A percentile compares a stretch with the other conserved stretches of the same genome.
These are phyloP conservation scores for Cryptosporidium parvum DNA, from an alignment of 169 alveolate genomes.

Conservation along the genomic window DNA sequence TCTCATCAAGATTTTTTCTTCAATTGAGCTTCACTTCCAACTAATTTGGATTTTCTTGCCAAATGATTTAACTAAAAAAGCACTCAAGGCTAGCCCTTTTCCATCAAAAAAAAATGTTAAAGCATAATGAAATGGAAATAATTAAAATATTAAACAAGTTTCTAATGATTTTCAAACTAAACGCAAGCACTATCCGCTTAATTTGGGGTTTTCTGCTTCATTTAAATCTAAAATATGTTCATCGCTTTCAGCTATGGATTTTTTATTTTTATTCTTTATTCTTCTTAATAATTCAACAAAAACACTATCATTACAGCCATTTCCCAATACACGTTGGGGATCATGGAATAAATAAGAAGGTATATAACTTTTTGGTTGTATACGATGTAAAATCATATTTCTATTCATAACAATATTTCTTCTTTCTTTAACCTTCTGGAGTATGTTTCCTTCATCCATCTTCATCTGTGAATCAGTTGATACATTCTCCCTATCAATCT, in stretches of 20 bases:
- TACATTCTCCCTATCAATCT: conserved; percentile 7
- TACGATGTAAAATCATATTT: conserved; percentile 44
- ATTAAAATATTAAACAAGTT: background rate
- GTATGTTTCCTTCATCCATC: background rate
- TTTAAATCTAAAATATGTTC: background rate
- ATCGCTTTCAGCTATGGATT: background rate
- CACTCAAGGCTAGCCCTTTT: too few species aligned
- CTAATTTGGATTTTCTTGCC: too few species aligned
- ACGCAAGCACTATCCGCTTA: too few species aligned
- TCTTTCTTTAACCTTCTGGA: conserved; percentile 36
- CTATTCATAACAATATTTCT: conserved; percentile 9
- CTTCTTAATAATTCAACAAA: conserved; percentile 44
- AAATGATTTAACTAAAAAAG: too few species aligned
- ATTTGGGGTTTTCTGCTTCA: background rate
- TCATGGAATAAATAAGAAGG: conserved; percentile 73
- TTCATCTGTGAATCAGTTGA: background rate
- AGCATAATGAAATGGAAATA: too few species aligned
- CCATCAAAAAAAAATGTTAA: too few species aligned
- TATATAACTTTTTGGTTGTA: conserved; percentile 71
- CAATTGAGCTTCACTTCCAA: too few species aligned
- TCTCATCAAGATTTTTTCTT: too few species aligned
- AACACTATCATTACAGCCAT: conserved; percentile 47
- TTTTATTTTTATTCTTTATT: conserved; percentile 33
- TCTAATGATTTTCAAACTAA: background rate
- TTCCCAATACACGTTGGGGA: conserved; percentile 45